Base-by-base conservation (phyloP, 129 eudicot species). In the Flaveria linearis region DNA sequence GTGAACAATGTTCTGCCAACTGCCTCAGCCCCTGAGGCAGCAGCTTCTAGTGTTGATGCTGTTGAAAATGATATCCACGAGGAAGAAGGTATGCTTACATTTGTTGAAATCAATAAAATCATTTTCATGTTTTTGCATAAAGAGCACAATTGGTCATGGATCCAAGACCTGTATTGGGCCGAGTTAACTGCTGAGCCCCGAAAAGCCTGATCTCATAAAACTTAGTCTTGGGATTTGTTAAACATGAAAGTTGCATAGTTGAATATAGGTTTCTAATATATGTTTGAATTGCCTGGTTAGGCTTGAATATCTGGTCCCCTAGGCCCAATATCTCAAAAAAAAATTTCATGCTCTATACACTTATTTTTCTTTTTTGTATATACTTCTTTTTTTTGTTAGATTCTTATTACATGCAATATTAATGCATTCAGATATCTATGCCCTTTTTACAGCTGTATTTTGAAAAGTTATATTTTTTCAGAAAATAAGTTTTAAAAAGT, bases 11-110 rank as follows among this genome's bases (percentile, higher is more conserved):
- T 73, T 26, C 90, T 80, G 12, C 57, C 84, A 66, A n/a, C 80
- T 71, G 81, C 30, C 3, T 28, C 88, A 16, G 83, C 61, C 15
- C 22, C 74, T 28, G 93, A 87, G 36, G 73, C 78, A 45, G 76
- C 82, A 46, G 77, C 78, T 65, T 79, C 90, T 3, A 81, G 75
- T 69, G 76, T 78, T 16, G 92, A 82, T 45, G 74, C 77, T 63
- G 77, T 77, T 75, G 94, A 91, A 69, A 85, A 77, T 53, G 90
- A 78, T 56, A 57, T 83, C 65, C 92, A 86, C 58, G 97, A 87
- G 82, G 92, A 84, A 20, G 97, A 95, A 95, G 97, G 97, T 86
- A 80, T 64, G 68, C 51, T 43, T 63, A 39, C 62, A 25, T 72
- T 53, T 12, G 2, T 65, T 18, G 46, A 68, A 18, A 42, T 78